phyloP scores from a whole-genome alignment of 352 stramenopile species.

The Pythium scleroteichum region DNA sequence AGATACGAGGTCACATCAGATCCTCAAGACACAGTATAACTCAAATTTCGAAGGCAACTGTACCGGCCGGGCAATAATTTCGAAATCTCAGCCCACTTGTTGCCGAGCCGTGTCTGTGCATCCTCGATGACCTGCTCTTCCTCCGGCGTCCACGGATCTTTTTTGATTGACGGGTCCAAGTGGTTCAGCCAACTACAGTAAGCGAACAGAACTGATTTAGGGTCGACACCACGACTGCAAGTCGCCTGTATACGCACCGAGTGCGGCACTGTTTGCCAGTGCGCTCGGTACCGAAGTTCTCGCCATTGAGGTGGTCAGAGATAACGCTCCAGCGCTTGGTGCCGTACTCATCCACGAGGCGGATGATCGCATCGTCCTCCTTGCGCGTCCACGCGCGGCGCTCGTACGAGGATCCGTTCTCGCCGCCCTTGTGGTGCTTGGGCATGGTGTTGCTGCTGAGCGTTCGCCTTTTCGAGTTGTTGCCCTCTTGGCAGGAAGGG shows the following conservation, averaged over 20 bases:
- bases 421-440: conserved; percentile 44
- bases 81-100: conserved; percentile 98
- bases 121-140: conserved; percentile 92
- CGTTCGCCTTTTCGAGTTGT: background rate
- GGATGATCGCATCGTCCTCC: conserved; percentile 85
- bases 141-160: conserved; percentile 84
- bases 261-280: conserved; percentile 86
- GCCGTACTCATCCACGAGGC: conserved; percentile 83
- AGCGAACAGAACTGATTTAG: too few species aligned
- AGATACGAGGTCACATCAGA: background rate
- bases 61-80: conserved; percentile 93
- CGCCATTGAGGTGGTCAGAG: conserved; percentile 83
- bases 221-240: background rate
- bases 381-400: conserved; percentile 84
- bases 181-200: conserved; percentile 74
- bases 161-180: conserved; percentile 85
- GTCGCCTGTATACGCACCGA: conserved; percentile 29
- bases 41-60: too few species aligned
- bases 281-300: conserved; percentile 82
- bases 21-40: background rate
- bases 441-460: conserved; percentile 44
- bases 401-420: conserved; percentile 75
- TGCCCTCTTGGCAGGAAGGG: conserved; percentile 20
- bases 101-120: conserved; percentile 90
- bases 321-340: conserved; percentile 89